Percentiles rank a stretch among this genome's conserved stretches.
phyloP scores from a whole-genome alignment of 177 flowering plant genomes.

The Vitis hybrid region DNA sequence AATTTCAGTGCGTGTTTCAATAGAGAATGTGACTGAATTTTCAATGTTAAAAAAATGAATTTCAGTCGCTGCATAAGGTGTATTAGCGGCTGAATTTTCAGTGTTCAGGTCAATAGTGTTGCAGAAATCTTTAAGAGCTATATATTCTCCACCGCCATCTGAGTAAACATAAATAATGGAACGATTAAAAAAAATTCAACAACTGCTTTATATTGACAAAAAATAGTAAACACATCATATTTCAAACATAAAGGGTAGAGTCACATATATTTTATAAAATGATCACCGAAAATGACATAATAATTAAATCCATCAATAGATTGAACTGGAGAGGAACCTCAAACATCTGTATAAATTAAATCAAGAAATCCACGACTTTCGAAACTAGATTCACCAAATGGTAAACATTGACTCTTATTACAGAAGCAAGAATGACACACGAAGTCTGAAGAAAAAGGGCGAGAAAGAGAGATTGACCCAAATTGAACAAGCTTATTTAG shows the following conservation, averaged over 20 bases:
- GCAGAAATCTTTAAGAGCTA: not conserved
- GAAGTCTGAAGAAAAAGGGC: not conserved
- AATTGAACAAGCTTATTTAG: not conserved
- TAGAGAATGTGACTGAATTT: too few relatives aligned
- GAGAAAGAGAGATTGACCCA: not conserved
- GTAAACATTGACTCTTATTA: constrained; percentile 12
- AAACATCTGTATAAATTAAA: constrained; percentile 14
- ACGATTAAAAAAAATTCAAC: not conserved
- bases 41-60: too few relatives aligned
- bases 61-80: too few relatives aligned
- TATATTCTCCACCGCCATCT: constrained; percentile 8
- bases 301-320: constrained; percentile 4
- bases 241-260: constrained; percentile 2
- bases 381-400: not conserved
- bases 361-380: not conserved
- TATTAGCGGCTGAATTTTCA: too few relatives aligned
- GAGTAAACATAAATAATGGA: not conserved
- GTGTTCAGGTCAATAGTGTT: not conserved
- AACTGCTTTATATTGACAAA: constrained; percentile 4
- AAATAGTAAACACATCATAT: constrained; percentile 3
- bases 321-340: constrained; percentile 1
- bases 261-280: constrained; percentile 11
- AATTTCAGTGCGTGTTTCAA: too few relatives aligned
- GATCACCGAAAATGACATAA: constrained; percentile 14
- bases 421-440: not conserved